phyloP scores from a whole-genome alignment of 768 basidiomycete species.

The Russula emetica region DNA sequence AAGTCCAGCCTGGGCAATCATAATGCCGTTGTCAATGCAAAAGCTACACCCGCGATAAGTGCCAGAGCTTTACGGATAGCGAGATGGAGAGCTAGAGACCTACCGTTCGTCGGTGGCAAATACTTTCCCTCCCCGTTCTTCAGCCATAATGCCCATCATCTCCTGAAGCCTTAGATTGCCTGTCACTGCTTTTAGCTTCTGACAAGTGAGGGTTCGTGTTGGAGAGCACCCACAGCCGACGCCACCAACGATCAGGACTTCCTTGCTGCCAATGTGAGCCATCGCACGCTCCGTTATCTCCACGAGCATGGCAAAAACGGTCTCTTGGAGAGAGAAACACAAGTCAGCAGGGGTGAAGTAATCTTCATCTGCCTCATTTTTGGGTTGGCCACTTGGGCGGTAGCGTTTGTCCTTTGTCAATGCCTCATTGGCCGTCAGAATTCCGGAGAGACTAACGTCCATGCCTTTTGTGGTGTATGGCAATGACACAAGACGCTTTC shows the following conservation, averaged over 20 bases:
- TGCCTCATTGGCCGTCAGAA: constrained; percentile 81
- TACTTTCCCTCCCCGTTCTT: constrained; percentile 80
- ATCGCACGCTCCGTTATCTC: constrained; percentile 99
- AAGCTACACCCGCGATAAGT: constrained; percentile 44
- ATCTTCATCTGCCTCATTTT: constrained; percentile 48
- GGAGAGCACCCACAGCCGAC: constrained; percentile 82
- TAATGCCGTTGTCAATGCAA: constrained; percentile 99
- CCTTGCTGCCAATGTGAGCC: constrained; percentile 96
- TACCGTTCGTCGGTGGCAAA: constrained; percentile 97
- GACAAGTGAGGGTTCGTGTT: neutral
- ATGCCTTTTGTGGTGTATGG: constrained; percentile 98
- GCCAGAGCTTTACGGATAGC: neutral
- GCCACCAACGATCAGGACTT: constrained; percentile 96
- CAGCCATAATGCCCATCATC: constrained; percentile 99
- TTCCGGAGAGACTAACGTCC: constrained; percentile 95
- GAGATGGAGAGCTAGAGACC: constrained; percentile 26
- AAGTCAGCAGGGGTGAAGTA: constrained; percentile 92
- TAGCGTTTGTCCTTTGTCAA: constrained; percentile 86
- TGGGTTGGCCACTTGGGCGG: constrained; percentile 39
- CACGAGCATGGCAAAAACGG: constrained; percentile 95
- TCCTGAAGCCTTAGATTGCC: constrained; percentile 91
- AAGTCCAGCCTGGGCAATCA: constrained; percentile 98
- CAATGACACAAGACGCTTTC: constrained; percentile 73
- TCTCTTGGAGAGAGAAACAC: constrained; percentile 96
- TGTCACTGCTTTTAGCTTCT: constrained; percentile 33